These are phyloP conservation scores for Xerophyta viscosa DNA, from an alignment of 106 monocot genomes.

Conservation along the genomic window DNA sequence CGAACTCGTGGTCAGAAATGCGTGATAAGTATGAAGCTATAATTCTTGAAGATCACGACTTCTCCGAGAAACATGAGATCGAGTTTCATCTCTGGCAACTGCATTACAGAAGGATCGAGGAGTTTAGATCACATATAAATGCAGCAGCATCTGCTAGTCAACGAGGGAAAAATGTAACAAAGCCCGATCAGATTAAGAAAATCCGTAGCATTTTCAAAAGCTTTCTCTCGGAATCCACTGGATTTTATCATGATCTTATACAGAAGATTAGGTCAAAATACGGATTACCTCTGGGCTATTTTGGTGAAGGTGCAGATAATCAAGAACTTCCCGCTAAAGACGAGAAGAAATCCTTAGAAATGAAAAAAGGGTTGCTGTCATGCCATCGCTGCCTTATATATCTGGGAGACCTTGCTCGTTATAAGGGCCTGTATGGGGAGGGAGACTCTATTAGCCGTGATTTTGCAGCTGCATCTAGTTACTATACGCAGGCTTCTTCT, in stretches of 20 bases:
- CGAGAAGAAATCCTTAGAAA: constrained; percentile 46
- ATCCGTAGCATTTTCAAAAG: constrained; percentile 63
- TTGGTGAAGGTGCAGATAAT: constrained; percentile 51
- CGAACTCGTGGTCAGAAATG: constrained; percentile 83
- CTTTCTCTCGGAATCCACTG: constrained; percentile 91
- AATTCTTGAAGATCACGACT: constrained; percentile 81
- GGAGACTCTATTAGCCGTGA: constrained; percentile 61
- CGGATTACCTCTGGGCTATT: constrained; percentile 71
- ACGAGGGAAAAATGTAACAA: constrained; percentile 25
- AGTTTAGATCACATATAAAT: constrained; percentile 64
- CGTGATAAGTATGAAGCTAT: constrained; percentile 93
- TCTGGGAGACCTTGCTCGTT: constrained; percentile 93
- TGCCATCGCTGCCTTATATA: constrained; percentile 94
- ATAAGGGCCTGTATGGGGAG: constrained; percentile 90
- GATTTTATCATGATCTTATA: constrained; percentile 91
- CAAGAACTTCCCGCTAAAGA: constrained; percentile 42
- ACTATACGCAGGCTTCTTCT: constrained; percentile 74
- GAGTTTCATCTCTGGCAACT: constrained; percentile 87
- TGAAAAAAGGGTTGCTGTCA: constrained; percentile 77
- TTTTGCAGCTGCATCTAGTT: constrained; percentile 74
- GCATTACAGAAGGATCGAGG: constrained; percentile 92
- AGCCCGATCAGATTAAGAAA: constrained; percentile 65
- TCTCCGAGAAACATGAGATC: constrained; percentile 69
- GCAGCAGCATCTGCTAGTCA: constrained; percentile 37
- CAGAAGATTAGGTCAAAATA: constrained; percentile 76